Base-by-base conservation (phyloP, 164 flowering plant genomes). In the Chimonanthus praecox region DNA sequence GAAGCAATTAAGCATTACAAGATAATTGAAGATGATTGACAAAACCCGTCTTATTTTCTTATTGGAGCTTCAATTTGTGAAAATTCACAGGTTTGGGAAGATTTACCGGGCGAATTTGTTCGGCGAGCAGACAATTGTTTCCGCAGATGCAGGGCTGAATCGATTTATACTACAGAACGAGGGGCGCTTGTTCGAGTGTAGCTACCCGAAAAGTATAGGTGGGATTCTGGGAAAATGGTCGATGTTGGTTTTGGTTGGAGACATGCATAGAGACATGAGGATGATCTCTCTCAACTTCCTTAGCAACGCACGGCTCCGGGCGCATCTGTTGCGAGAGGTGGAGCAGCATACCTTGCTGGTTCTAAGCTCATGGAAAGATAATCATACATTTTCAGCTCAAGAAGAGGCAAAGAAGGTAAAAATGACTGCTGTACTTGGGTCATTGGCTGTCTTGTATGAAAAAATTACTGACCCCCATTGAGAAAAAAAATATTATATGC, bases 141-240 rank as follows among this genome's bases (percentile, higher is more conserved):
- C 98, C 0, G 91, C 94, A 5, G 98, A 94, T 78, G 84, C 94
- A 0, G 97, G 87, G 69, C 76, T 92, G 49, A 94, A 94, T 70
- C 80, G 89, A 49, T 89, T 82, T 73, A 85, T 94, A 71, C 69
- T 94, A 7, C 94, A 88, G 72, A 92, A 92, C 75, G 98, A 94
- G 73, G 98, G 98, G 68, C 77, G 84, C 47, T 69, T 94, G 51
- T 94, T 94, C 67, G 98, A 94, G 80, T 90, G 97, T 72, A 90
- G 97, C 79, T 94, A 94, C 68, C 98, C 98, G 6, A 84, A 86
- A 51, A 92, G 97, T 73, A 91, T 94, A 3, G 91, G 91, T 6
- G 96, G 94, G 46, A 92, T 94, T 62, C 88, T 94, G 51, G 98
- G 98, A 7, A 92, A 89, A 76, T 92, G 97, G 97, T 94, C 98